Conservation (phyloP, 2,329 filamentous ascomycete species). For the Colletotrichum tropicicola region DNA sequence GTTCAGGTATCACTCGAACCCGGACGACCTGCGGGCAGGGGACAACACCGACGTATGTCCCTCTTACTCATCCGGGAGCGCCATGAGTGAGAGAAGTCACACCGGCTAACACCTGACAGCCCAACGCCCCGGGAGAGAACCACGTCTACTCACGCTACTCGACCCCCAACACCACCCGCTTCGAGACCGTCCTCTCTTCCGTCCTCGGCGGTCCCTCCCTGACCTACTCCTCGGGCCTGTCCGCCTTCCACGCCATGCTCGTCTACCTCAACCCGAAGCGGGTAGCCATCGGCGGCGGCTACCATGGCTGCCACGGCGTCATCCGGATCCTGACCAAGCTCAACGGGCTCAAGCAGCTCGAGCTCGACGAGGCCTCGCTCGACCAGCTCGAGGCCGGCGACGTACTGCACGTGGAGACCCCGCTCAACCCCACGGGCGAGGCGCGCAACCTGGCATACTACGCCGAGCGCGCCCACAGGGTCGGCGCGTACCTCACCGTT, state of each 20-base stretch:
- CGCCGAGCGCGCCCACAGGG: slow-evolving; percentile 74
- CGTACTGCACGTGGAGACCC: slow-evolving; percentile 91
- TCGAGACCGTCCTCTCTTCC: slow-evolving; percentile 82
- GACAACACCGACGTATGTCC: slow-evolving; percentile 62
- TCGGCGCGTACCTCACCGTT: slow-evolving; percentile 81
- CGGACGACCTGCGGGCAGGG: slow-evolving; percentile 66
- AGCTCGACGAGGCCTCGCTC: slow-evolving; percentile 56
- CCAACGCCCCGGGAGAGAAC: slow-evolving; percentile 62
- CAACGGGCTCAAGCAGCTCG: slow-evolving; percentile 76
- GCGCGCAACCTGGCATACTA: slow-evolving; percentile 78
- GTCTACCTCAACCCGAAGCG: slow-evolving; percentile 85
- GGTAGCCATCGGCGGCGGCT: slow-evolving; percentile 84
- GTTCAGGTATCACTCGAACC: slow-evolving; percentile 81
- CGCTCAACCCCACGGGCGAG: slow-evolving; percentile 88
- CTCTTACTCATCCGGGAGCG: neutral
- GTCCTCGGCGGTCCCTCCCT: slow-evolving; percentile 76
- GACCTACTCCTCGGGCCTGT: slow-evolving; percentile 85
- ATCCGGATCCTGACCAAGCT: slow-evolving; percentile 78
- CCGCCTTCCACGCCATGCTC: slow-evolving; percentile 88
- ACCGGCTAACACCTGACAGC: slow-evolving; percentile 44
- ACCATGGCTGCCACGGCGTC: slow-evolving; percentile 94
- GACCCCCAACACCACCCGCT: slow-evolving; percentile 82
- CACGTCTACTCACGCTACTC: slow-evolving; percentile 87
- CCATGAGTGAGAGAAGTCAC: neutral
- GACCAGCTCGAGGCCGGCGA: slow-evolving; percentile 79